Base-by-base conservation (phyloP, 2,329 filamentous ascomycete species). In the Nemania sp. region DNA sequence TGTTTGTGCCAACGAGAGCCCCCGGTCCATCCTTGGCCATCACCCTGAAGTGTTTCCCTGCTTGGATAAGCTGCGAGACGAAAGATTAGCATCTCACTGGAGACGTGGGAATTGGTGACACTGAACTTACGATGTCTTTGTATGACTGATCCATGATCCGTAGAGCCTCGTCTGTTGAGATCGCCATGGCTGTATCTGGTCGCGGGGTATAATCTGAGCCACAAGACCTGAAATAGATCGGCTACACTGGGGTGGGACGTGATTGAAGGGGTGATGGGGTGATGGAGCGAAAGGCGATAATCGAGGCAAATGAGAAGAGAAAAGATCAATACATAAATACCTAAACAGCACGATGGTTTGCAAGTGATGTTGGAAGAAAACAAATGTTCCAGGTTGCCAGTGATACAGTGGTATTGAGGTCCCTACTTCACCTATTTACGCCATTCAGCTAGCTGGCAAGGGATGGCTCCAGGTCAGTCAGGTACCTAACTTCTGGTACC, bases 21-120 rank as follows among this genome's bases (percentile, higher is more conserved):
- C 75, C 77, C 42, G 78, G 74, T 13, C 77, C 76, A 64, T 83
- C 80, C 65, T 78, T 80, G 32, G 76, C 74, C 39, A 79, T 79
- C 1, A 79, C 74, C 50, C 78, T 82, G 12, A 87, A 74, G 17
- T 83, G 82, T 69, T 84, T 87, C 15, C 83, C 84, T 1, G 81
- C 83, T 70, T 87, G 81, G 13, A 87, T 77, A 25, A 87, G 79
- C 85, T 87, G 60, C 13, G 40, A 11, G 48, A 52, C 39, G n/a
- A 34, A 9, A 25, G 4, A 42, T 65, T 25, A 65, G 63, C 51
- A 29, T 29, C 25, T 3, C 25, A 47, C 15, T 45, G 45, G 17
- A 18, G 6, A 20, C 12, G 12, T 15, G 32, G 51, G 34, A 32
- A 6, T 1, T 13, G 35, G 5, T 4, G 12, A 39, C 15, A 39